Evolutionary conservation across 176 grass and related monocot genomes (phyloP), one percentile per base, ranked within the genome.

Genomic region (Carex parvula): DNA sequence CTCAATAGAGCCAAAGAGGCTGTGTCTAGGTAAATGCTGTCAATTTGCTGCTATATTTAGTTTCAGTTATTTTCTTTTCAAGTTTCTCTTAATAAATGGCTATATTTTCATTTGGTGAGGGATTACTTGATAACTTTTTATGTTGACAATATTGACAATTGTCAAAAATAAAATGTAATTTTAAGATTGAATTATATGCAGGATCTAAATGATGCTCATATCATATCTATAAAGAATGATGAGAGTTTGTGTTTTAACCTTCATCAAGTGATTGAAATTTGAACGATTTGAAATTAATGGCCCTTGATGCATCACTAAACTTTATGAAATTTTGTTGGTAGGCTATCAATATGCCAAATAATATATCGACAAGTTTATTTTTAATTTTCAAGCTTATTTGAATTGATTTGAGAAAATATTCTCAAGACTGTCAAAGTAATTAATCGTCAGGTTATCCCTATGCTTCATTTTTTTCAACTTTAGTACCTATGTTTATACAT

Each of bases 1-100:
- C 95, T 98, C 56, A 91, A 41, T 21, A 90, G 82, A 80, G 89
- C 89, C 33, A 98, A 94, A 42, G 92, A 94, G 56, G 82, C 78
- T 87, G 79, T 24, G 18, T 60, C 55, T 46, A 81, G 79, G 79
- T 81, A 8, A 58, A 61, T 62, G 17, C 5, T 81, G 5, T 81
- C 32, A 21, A 57, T 42, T 62, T 81, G 18, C 8, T 41, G 35
- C 4, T 44, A 5, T 41, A 70, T 18, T 60, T 60, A 18, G 8
- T 20, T 60, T 60, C 18, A 2, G 14, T n/a, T 60, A n/a, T 20
- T 60, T 60, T 0, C 17, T 60, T 60, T 60, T 60, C 57, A 60
- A 60, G 57, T 60, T 60, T n/a, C 17, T 20, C 57, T 60, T 60
- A 17, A 60, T 60, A 8, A 60, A n/a, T n/a, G 18, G 57, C 57